phyloP scores from a whole-genome alignment of 441 rosid genomes.

The Jatropha multifida region DNA sequence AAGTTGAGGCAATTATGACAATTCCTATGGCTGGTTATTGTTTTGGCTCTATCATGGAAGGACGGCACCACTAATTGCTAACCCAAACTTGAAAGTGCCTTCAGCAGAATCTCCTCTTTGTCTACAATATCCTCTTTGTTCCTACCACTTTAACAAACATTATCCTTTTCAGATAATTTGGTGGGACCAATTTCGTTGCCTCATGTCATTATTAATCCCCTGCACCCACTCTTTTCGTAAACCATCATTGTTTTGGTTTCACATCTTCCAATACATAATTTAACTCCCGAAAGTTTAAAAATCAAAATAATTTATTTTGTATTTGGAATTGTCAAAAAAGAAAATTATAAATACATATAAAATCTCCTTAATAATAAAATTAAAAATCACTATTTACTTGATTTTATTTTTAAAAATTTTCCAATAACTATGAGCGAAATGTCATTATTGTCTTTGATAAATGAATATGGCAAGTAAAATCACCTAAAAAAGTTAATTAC shows the following conservation, averaged over 20 bases:
- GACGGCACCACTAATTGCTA: slow-evolving; percentile 23
- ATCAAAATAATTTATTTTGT: too few relatives aligned
- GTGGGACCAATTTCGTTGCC: background rate
- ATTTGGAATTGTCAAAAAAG: too few relatives aligned
- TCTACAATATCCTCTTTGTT: too few relatives aligned
- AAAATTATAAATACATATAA: too few relatives aligned
- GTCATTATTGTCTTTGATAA: too few relatives aligned
- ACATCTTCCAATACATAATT: background rate
- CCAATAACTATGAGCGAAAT: too few relatives aligned
- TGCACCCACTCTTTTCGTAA: background rate
- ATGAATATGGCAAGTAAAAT: too few relatives aligned
- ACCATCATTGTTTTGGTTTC: background rate
- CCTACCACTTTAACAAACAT: background rate
- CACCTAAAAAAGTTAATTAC: too few relatives aligned
- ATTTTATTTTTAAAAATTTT: too few relatives aligned
- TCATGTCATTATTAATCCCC: background rate
- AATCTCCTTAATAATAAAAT: too few relatives aligned
- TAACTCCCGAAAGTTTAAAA: too few relatives aligned
- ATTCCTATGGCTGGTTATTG: slow-evolving; percentile 25
- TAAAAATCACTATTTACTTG: too few relatives aligned
- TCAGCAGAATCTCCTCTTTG: slow-evolving; percentile 4
- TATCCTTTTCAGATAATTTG: background rate
- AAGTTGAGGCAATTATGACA: background rate
- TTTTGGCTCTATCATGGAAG: slow-evolving; percentile 20
- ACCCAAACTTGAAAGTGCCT: background rate